Conservation (phyloP, 1,139 yeast genomes). For the Nadsonia commutata region DNA sequence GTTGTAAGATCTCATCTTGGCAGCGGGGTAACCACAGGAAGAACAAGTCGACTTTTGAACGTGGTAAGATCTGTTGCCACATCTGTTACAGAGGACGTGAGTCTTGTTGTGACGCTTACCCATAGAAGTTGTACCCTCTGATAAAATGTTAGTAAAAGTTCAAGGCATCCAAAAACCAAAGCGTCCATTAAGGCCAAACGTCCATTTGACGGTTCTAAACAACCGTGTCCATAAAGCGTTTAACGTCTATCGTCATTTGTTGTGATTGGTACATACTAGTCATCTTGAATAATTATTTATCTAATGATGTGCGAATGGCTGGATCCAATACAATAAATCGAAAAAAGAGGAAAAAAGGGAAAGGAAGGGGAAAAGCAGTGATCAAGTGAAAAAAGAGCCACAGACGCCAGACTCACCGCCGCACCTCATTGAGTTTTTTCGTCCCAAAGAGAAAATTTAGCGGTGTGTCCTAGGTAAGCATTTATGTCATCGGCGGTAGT, state of each 20-base stretch:
- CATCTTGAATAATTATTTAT: background rate
- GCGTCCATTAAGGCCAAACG: background rate
- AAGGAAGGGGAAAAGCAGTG: background rate
- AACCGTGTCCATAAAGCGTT: background rate
- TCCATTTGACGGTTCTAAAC: background rate
- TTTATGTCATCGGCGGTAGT: too few species aligned
- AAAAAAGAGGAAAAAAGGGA: background rate
- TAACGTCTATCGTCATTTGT: too few species aligned
- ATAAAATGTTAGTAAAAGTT: constrained; percentile 10
- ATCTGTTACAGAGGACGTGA: constrained; percentile 98
- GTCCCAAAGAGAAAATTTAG: too few species aligned
- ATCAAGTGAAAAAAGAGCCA: too few species aligned
- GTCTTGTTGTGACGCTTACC: constrained; percentile 99
- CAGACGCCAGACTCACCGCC: too few species aligned
- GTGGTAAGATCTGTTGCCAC: constrained; percentile 99
- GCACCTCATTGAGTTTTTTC: too few species aligned
- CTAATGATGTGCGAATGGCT: background rate
- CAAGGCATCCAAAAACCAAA: background rate
- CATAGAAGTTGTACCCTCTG: constrained; percentile 99
- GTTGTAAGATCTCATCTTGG: constrained; percentile 90
- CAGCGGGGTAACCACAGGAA: constrained; percentile 99
- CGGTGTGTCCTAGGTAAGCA: too few species aligned
- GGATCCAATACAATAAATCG: background rate
- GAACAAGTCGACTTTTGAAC: constrained; percentile 98
- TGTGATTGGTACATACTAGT: background rate